Evolutionary conservation across 768 basidiomycete genomes (phyloP).

Genomic region (Tulasnella sp.): DNA sequence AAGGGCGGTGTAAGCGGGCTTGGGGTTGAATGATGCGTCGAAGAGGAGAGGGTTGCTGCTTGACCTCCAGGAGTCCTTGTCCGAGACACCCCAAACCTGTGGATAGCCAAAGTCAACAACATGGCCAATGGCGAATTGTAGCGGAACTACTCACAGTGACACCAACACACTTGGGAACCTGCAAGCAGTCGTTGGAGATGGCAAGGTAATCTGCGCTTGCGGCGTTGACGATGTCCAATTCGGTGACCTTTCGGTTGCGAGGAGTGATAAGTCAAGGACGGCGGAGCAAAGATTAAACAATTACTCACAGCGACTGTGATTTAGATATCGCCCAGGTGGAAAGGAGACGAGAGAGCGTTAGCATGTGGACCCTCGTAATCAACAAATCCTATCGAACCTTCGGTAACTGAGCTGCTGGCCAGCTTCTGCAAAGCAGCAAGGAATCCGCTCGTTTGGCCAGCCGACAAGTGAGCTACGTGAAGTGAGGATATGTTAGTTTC

Average conservation of each 20-base stretch:
- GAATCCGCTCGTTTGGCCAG: neutral
- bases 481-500: too few relatives aligned
- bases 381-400: neutral
- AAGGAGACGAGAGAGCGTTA: too few relatives aligned
- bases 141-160: neutral
- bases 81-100: neutral
- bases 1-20: constrained; percentile 4
- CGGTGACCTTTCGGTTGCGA: too few relatives aligned
- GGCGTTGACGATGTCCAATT: too few relatives aligned
- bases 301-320: too few relatives aligned
- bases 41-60: constrained; percentile 1
- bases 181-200: neutral
- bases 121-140: neutral
- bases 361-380: too few relatives aligned
- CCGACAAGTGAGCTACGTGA: neutral
- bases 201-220: neutral
- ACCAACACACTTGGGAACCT: neutral
- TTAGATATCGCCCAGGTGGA: too few relatives aligned
- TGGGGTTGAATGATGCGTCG: neutral
- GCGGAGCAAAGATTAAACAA: too few relatives aligned
- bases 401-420: neutral
- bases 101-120: neutral
- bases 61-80: neutral
- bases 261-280: too few relatives aligned
- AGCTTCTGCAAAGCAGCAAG: neutral